Conservation (phyloP, 495 filamentous ascomycete species). For the Tuber brumale region DNA sequence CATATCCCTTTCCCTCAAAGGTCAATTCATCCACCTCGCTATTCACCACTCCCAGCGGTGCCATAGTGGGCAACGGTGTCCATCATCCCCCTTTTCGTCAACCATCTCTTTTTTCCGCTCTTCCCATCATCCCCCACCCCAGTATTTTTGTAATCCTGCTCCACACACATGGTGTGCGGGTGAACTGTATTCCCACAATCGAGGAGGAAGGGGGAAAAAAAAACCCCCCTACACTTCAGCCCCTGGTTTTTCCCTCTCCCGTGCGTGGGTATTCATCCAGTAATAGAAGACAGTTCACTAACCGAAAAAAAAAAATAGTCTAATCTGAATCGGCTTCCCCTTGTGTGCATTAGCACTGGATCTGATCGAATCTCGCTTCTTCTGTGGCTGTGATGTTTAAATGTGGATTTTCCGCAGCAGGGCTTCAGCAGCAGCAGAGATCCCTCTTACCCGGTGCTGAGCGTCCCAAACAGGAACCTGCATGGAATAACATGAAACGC, state of each 20-base stretch:
- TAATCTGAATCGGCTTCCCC: not conserved
- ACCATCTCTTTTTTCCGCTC: not conserved
- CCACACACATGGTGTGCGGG: not conserved
- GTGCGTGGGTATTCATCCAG: not conserved
- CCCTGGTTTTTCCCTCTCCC: not conserved
- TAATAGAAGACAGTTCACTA: not conserved
- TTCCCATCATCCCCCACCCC: not conserved
- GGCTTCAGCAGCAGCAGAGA: constrained; percentile 21
- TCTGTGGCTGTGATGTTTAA: constrained; percentile 38
- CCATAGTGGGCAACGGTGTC: not conserved
- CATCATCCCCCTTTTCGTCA: not conserved
- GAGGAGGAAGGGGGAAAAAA: not conserved
- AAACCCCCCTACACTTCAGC: not conserved
- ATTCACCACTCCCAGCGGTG: not conserved
- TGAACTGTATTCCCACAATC: not conserved
- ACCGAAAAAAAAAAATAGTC: not conserved
- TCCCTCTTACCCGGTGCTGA: constrained; percentile 16
- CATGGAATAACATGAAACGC: constrained; percentile 11
- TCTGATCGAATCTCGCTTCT: constrained; percentile 21
- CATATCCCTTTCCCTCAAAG: not conserved
- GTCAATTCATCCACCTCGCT: not conserved
- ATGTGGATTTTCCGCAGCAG: constrained; percentile 25
- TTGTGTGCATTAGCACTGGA: not conserved
- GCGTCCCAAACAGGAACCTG: constrained; percentile 10
- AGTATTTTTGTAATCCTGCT: not conserved